Base-by-base conservation (phyloP, 192 early-diverging fungal genomes). In the Rhizophagus sp. region DNA sequence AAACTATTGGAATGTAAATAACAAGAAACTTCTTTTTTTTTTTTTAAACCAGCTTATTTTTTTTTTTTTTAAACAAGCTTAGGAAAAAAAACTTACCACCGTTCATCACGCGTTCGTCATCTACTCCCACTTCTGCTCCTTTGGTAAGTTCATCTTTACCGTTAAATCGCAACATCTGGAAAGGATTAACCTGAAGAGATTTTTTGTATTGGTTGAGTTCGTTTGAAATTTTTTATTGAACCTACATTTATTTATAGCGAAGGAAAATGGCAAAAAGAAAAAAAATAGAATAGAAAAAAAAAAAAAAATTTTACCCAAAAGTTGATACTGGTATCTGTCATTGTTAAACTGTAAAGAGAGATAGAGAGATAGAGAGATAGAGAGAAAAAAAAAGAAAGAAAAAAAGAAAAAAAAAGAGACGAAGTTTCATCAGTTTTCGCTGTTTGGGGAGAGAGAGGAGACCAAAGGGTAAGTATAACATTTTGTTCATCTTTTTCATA, bases 181-280 rank as follows among this genome's bases (percentile, higher is more conserved):
- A 70, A 62, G 78, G 68, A 79, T 70, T 69, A 49, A 79, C 78
- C 78, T 79, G 67, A 47, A 67, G 44, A 57, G 78, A 52, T 61
- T 62, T n/a, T 57, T 24, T 27, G 76, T 47, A 47, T 30, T 17
- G 22, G 76, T 67, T 67, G 27, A 68, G 30, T 34, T 39, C 63
- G 65, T 78, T 44, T 44, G 19, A 24, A 68, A 11, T 70, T 70
- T 24, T 22, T 70, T 70, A 30, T 30, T 30, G 22, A 70, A 70
- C 68, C 68, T 70, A 70, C 39, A 70, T 44, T 39, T 44, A 22
- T 30, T 39, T 41, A 68, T 68, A 34, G 66, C 33, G 39, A 34
- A 68, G 66, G 39, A 41, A 36, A 36, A 70, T 17, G 68, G 36
- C n/a, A 30, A 67, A 78, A 68, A 7, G 11, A 76, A 76, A 65